These are phyloP conservation scores for Sechiopsis laciniata DNA, from an alignment of 306 rosid genomes.

Conservation along the genomic window DNA sequence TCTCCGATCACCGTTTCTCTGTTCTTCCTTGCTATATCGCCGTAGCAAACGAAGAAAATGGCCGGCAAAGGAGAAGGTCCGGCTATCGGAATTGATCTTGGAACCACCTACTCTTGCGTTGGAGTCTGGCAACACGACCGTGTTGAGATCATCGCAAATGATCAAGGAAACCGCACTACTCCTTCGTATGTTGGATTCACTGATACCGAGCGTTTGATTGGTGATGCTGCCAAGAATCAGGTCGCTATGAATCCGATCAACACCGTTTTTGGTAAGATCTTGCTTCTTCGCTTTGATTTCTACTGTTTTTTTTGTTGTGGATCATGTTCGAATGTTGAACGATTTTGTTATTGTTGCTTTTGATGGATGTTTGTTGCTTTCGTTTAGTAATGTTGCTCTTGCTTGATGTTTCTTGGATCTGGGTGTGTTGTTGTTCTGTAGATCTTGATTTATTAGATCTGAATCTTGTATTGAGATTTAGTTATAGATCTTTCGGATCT, in stretches of 20 bases:
- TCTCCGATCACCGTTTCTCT: background rate
- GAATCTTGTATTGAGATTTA: background rate
- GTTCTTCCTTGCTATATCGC: background rate
- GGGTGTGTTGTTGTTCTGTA: too few species aligned
- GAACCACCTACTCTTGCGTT: slow-evolving; percentile 60
- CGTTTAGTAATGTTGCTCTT: background rate
- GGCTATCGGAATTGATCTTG: slow-evolving; percentile 69
- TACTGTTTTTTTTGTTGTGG: background rate
- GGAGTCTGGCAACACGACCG: slow-evolving; percentile 69
- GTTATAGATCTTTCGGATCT: background rate
- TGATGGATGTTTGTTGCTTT: background rate
- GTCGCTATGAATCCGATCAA: slow-evolving; percentile 57
- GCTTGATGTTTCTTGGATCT: background rate
- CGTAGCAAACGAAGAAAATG: slow-evolving; percentile 18
- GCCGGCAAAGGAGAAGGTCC: slow-evolving; percentile 68
- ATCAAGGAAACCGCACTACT: slow-evolving; percentile 64
- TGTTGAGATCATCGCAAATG: slow-evolving; percentile 62
- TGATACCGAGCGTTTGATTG: slow-evolving; percentile 52
- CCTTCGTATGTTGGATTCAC: slow-evolving; percentile 60
- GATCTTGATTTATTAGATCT: slow-evolving; percentile 10
- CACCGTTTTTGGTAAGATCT: slow-evolving; percentile 57
- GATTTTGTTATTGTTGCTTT: background rate
- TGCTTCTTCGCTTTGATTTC: background rate
- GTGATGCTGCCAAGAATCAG: slow-evolving; percentile 66
- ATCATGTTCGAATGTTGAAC: background rate